Conservation (phyloP, 2,329 filamentous ascomycete species). For the Botrytis elliptica region DNA sequence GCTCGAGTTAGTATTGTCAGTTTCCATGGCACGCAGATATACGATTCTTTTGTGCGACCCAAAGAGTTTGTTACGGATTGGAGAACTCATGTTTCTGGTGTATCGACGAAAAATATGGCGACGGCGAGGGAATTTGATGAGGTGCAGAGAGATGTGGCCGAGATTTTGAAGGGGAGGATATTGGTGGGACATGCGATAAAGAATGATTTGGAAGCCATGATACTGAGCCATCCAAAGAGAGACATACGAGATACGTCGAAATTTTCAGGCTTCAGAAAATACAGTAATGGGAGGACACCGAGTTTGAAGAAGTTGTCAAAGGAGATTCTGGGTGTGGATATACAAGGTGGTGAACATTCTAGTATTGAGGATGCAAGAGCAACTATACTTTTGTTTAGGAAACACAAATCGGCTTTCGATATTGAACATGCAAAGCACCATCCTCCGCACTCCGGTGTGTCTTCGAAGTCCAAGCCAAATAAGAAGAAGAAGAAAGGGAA, state of each 20-base stretch:
- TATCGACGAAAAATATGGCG: constrained; percentile 71
- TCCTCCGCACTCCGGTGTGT: constrained; percentile 41
- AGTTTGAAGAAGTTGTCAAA: constrained; percentile 59
- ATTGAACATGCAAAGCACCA: constrained; percentile 71
- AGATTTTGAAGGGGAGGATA: constrained; percentile 67
- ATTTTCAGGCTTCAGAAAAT: constrained; percentile 70
- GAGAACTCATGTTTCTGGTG: constrained; percentile 82
- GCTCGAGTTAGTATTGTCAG: constrained; percentile 90
- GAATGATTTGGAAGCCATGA: constrained; percentile 72
- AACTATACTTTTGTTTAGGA: constrained; percentile 84
- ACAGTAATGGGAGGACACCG: constrained; percentile 66
- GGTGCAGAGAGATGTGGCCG: constrained; percentile 71
- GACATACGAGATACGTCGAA: constrained; percentile 84
- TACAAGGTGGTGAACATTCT: constrained; percentile 63
- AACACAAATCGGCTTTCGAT: constrained; percentile 83
- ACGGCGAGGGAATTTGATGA: constrained; percentile 69
- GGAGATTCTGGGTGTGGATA: constrained; percentile 58
- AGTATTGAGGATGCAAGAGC: constrained; percentile 80
- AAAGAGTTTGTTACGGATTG: constrained; percentile 82
- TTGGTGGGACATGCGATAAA: constrained; percentile 81
- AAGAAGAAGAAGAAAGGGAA: constrained; percentile 44
- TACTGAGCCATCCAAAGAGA: constrained; percentile 72
- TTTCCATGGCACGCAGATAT: constrained; percentile 87
- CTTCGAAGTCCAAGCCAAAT: constrained; percentile 28
- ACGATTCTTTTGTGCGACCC: constrained; percentile 87